Evolutionary conservation across 2,329 filamentous ascomycete species (phyloP).

Genomic region (Beauveria varroae): DNA sequence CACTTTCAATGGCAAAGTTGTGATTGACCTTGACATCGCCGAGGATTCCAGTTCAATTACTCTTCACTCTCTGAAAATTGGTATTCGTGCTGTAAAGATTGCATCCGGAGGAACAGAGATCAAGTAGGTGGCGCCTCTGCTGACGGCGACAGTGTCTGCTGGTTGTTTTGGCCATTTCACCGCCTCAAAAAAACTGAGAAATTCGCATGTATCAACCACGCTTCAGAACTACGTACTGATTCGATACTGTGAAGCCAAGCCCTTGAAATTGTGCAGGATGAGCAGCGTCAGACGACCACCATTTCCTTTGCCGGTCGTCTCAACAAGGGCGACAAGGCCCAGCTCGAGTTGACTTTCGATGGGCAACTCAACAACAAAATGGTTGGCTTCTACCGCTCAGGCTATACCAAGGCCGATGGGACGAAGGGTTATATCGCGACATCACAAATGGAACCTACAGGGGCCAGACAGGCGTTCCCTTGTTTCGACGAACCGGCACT

Average conservation of each 20-base stretch:
- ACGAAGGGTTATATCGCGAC: conserved; percentile 77
- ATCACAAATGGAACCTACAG: conserved; percentile 94
- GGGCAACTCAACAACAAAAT: conserved; percentile 87
- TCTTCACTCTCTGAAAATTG: conserved; percentile 79
- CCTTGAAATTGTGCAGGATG: conserved; percentile 64
- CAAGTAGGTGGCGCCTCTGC: conserved; percentile 26
- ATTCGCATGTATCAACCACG: too few species aligned
- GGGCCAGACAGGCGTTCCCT: conserved; percentile 85
- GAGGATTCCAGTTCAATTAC: conserved; percentile 80
- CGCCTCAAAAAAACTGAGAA: neutral
- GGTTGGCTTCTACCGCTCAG: conserved; percentile 95
- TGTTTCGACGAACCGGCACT: conserved; percentile 95
- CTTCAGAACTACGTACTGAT: neutral
- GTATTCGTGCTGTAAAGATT: conserved; percentile 59
- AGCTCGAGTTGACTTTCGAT: conserved; percentile 53
- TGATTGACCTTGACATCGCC: conserved; percentile 79
- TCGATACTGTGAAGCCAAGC: conserved; percentile 6
- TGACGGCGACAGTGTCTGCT: neutral
- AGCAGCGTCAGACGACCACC: conserved; percentile 71
- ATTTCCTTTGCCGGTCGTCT: conserved; percentile 69
- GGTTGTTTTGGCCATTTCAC: neutral
- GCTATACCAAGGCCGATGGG: conserved; percentile 78
- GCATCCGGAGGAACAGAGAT: conserved; percentile 39
- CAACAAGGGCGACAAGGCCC: conserved; percentile 66
- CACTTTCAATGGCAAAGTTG: conserved; percentile 76